Percentiles rank a stretch among this genome's conserved stretches.
These are phyloP conservation scores for Hawksworthiomyces lignivorus DNA, from an alignment of 2,329 filamentous ascomycete genomes.

Conservation along the genomic window DNA sequence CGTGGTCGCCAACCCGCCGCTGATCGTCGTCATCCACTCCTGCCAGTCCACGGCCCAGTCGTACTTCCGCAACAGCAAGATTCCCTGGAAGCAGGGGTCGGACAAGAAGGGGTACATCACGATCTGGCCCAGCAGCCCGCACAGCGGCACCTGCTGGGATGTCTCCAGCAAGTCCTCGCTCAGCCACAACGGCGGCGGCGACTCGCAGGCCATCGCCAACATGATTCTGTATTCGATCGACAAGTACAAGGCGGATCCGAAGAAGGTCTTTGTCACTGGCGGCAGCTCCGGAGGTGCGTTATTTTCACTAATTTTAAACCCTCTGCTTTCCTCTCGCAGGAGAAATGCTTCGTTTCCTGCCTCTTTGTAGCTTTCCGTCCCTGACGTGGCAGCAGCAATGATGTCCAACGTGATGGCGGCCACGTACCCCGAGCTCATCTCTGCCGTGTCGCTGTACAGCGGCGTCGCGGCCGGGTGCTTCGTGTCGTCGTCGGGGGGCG, in stretches of 20 bases:
- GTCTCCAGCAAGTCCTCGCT: conserved; percentile 38
- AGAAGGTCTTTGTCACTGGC: conserved; percentile 27
- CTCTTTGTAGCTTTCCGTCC: too few relatives aligned
- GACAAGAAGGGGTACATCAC: conserved; percentile 31
- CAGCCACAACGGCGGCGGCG: conserved; percentile 26
- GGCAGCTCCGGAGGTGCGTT: conserved; percentile 24
- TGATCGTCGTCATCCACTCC: conserved; percentile 30
- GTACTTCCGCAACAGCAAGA: conserved; percentile 28
- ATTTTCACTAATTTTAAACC: not conserved
- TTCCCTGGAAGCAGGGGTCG: conserved; percentile 27
- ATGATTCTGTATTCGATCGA: conserved; percentile 27
- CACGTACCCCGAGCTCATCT: conserved; percentile 34
- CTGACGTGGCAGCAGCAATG: too few relatives aligned
- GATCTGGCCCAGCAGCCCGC: conserved; percentile 44
- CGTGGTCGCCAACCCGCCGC: conserved; percentile 24
- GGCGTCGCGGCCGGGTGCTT: conserved; percentile 37
- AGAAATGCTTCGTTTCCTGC: conserved; percentile 1
- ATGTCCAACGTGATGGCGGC: conserved; percentile 35
- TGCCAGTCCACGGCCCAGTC: conserved; percentile 29
- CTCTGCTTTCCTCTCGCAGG: not conserved
- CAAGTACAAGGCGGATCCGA: conserved; percentile 22
- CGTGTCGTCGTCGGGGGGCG: conserved; percentile 28
- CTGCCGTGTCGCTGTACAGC: conserved; percentile 29
- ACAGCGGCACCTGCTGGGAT: conserved; percentile 48
- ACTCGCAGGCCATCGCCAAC: conserved; percentile 30